phyloP scores from a whole-genome alignment of 1,284 basidiomycete species.

The Calocybe gambosa region DNA sequence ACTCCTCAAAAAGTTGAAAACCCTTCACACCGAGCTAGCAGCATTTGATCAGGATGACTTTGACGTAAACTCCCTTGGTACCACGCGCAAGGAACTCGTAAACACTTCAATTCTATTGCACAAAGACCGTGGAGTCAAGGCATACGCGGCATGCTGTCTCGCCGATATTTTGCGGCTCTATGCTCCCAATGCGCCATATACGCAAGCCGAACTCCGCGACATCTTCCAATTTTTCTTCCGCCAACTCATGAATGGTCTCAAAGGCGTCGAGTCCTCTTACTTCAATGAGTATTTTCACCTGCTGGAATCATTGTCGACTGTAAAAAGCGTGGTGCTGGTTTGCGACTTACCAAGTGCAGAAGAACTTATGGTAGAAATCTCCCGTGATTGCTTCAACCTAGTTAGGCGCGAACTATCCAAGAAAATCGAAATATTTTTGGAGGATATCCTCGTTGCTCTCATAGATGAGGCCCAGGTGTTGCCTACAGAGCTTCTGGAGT shows the following conservation, averaged over 20 bases:
- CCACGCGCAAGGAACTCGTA: constrained; percentile 77
- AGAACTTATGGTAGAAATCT: constrained; percentile 80
- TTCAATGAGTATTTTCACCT: constrained; percentile 91
- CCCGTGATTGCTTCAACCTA: constrained; percentile 78
- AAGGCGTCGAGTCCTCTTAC: constrained; percentile 65
- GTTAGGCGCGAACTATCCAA: constrained; percentile 80
- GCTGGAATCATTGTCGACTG: constrained; percentile 86
- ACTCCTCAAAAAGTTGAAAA: constrained; percentile 79
- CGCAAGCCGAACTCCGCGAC: constrained; percentile 79
- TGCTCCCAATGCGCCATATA: constrained; percentile 97
- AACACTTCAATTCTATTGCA: constrained; percentile 79
- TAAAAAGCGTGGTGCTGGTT: constrained; percentile 92
- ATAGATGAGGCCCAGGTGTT: constrained; percentile 81
- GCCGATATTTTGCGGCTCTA: constrained; percentile 91
- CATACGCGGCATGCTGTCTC: constrained; percentile 89
- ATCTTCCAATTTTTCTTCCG: constrained; percentile 94
- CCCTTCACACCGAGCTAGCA: constrained; percentile 76
- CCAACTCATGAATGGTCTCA: constrained; percentile 75
- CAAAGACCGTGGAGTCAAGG: constrained; percentile 93
- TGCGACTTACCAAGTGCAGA: constrained; percentile 88
- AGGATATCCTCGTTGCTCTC: constrained; percentile 84
- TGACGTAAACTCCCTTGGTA: constrained; percentile 66
- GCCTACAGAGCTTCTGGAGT: constrained; percentile 75
- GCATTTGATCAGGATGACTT: constrained; percentile 85
- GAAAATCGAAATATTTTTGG: constrained; percentile 85